These are phyloP conservation scores for Phialophora tarda DNA, from an alignment of 2,329 filamentous ascomycete genomes.

Conservation along the genomic window DNA sequence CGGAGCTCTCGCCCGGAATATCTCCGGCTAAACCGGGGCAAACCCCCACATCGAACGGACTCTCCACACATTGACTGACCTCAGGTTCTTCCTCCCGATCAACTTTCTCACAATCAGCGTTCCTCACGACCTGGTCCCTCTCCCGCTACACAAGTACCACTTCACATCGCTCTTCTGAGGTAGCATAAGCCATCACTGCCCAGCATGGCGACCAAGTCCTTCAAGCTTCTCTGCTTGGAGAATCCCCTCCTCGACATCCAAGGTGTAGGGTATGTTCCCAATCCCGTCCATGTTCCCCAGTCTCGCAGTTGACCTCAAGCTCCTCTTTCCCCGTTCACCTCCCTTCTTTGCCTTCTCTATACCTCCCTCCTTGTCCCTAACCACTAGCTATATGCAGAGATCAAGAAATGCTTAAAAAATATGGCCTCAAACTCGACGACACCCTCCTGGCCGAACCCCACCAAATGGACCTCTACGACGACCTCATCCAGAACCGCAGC, in stretches of 20 bases:
- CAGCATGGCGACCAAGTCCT: slow-evolving; percentile 78
- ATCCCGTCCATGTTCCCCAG: slow-evolving; percentile 3
- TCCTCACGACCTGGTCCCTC: neutral
- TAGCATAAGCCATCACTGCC: slow-evolving; percentile 2
- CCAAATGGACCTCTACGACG: slow-evolving; percentile 87
- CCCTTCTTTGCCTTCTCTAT: neutral
- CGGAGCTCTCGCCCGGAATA: slow-evolving; percentile 4
- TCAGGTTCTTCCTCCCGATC: neutral
- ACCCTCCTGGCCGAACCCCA: slow-evolving; percentile 76
- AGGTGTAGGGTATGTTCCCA: slow-evolving; percentile 65
- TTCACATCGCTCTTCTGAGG: neutral
- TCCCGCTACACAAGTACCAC: neutral
- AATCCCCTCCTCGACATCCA: slow-evolving; percentile 99
- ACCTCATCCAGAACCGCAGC: slow-evolving; percentile 87
- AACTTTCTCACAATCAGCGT: neutral
- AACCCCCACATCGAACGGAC: neutral
- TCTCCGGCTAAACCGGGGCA: slow-evolving; percentile 13
- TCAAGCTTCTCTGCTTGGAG: slow-evolving; percentile 89
- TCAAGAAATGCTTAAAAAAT: slow-evolving; percentile 86
- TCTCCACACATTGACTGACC: slow-evolving; percentile 5
- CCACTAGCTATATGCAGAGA: slow-evolving; percentile 60
- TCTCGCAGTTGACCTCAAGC: neutral
- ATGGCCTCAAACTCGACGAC: slow-evolving; percentile 92
- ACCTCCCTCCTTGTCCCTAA: neutral
- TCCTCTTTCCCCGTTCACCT: neutral